phyloP scores from a whole-genome alignment of 2,329 filamentous ascomycete species.

The Xylaria digitata region DNA sequence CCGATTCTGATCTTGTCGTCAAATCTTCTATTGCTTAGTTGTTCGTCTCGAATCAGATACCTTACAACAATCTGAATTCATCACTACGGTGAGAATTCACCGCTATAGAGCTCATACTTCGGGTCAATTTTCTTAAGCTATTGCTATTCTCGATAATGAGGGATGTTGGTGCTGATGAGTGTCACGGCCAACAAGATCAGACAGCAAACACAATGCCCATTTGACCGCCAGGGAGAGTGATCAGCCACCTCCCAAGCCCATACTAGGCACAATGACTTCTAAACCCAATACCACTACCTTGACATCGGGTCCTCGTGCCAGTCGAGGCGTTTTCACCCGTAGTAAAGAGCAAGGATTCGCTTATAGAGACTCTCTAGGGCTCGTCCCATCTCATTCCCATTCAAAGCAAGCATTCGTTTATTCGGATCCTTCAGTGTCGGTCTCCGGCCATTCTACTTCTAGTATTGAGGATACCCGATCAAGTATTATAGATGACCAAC shows the following conservation, averaged over 20 bases:
- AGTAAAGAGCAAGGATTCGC: background rate
- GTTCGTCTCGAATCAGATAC: background rate
- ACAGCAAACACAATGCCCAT: background rate
- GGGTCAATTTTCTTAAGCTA: background rate
- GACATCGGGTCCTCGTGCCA: background rate
- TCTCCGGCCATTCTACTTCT: background rate
- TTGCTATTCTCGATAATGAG: background rate
- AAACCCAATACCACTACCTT: background rate
- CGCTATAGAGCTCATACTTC: background rate
- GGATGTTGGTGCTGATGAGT: conserved; percentile 13
- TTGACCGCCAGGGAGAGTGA: background rate
- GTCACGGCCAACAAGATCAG: background rate
- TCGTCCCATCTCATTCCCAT: background rate
- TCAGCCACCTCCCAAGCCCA: background rate
- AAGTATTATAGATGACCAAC: conserved; percentile 24
- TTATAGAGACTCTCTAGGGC: conserved; percentile 19
- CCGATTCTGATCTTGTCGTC: background rate
- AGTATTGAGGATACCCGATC: conserved; percentile 3
- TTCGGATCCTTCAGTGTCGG: conserved; percentile 17
- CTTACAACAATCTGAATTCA: background rate
- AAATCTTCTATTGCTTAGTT: background rate
- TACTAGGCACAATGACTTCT: background rate
- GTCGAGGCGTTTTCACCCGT: too few species aligned
- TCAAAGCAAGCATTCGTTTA: background rate
- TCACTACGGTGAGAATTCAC: conserved; percentile 17